These are phyloP conservation scores for Arthroderma sp. DNA, from an alignment of 2,329 filamentous ascomycete genomes.

Conservation along the genomic window DNA sequence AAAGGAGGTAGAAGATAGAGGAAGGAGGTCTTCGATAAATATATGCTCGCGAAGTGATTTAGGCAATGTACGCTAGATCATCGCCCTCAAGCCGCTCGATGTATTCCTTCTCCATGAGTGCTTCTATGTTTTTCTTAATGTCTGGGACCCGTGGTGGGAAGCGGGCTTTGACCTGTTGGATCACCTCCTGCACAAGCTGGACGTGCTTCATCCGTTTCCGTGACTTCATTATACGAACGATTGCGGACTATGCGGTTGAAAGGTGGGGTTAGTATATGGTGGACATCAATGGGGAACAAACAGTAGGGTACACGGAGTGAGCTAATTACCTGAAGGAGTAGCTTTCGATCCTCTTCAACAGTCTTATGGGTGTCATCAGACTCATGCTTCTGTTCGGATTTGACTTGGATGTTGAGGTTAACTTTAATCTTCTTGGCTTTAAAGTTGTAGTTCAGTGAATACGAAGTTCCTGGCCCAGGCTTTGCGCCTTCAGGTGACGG, in stretches of 20 bases:
- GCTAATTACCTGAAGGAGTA: slow-evolving; percentile 77
- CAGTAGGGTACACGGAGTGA: neutral
- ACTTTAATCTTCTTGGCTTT: slow-evolving; percentile 98
- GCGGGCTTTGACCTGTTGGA: slow-evolving; percentile 82
- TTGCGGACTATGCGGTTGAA: slow-evolving; percentile 57
- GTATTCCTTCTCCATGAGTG: slow-evolving; percentile 96
- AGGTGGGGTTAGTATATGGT: slow-evolving; percentile 10
- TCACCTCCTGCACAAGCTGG: slow-evolving; percentile 86
- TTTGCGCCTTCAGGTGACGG: slow-evolving; percentile 61
- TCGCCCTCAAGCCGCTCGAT: slow-evolving; percentile 84
- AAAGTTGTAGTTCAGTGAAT: slow-evolving; percentile 83
- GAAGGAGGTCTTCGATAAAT: neutral
- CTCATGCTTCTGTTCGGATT: slow-evolving; percentile 92
- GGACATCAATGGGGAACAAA: too few relatives aligned
- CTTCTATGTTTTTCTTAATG: slow-evolving; percentile 99
- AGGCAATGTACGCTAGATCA: slow-evolving; percentile 87
- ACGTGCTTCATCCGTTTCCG: slow-evolving; percentile 98
- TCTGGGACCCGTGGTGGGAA: slow-evolving; percentile 88
- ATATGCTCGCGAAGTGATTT: slow-evolving; percentile 19
- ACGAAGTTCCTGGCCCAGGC: slow-evolving; percentile 62
- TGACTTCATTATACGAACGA: slow-evolving; percentile 99
- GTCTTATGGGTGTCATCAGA: slow-evolving; percentile 97
- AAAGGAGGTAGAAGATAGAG: too few relatives aligned
- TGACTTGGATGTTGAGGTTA: slow-evolving; percentile 88
- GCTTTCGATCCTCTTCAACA: slow-evolving; percentile 93